Conservation (phyloP, 163 green algal species). For the Smithsoniella earleae region DNA sequence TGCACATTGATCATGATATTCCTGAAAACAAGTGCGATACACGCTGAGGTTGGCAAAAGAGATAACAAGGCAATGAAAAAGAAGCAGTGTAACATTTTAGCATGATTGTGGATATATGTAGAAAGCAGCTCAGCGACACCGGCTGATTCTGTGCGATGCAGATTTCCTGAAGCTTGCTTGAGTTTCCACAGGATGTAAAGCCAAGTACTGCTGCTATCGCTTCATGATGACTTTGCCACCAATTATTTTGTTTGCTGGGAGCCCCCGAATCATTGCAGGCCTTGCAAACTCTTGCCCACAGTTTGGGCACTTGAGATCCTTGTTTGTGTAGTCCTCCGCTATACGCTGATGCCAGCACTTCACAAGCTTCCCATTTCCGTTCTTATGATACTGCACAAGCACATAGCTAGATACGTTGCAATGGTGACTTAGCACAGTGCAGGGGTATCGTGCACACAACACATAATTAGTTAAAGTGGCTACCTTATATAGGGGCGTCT, state of each 20-base stretch:
- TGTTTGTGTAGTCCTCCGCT: conserved; percentile 39
- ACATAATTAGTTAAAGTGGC: neutral
- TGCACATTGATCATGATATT: no score
- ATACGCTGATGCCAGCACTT: conserved; percentile 43
- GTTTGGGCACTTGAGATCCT: conserved; percentile 37
- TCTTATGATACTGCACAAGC: conserved; percentile 38
- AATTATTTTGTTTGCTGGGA: conserved; percentile 45
- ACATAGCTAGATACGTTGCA: neutral
- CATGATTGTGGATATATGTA: no score
- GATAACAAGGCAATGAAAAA: neutral
- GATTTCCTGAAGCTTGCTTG: neutral
- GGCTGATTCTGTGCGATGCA: neutral
- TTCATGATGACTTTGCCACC: conserved; percentile 41
- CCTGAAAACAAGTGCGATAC: no score
- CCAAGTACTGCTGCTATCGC: no score
- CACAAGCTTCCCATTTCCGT: conserved; percentile 36
- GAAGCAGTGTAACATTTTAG: neutral
- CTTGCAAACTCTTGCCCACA: conserved; percentile 39
- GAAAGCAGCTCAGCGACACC: no score
- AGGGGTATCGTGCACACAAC: neutral
- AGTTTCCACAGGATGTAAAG: neutral
- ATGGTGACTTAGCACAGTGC: no score
- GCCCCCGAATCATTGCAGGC: conserved; percentile 36
- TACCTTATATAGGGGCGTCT: conserved; percentile 38
- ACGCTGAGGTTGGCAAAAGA: no score